Base-by-base conservation (phyloP, 345 rosid species). In the Carallia pectinifolia region DNA sequence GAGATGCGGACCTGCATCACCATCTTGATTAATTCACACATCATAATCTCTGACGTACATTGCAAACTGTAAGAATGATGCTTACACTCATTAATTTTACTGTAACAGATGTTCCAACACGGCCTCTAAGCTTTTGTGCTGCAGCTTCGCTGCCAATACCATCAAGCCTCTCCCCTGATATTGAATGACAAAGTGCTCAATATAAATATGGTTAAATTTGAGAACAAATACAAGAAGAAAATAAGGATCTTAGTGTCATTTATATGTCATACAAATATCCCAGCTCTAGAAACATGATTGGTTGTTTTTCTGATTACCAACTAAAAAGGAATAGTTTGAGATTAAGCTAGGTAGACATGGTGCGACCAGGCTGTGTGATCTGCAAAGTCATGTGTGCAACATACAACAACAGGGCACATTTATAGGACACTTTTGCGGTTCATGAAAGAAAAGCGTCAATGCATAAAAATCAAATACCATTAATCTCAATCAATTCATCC, bases 111-210 rank as follows among this genome's bases (percentile, higher is more conserved):
- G 98, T 90, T 74, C 97, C 98, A 39, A 81, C 93, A 58, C 75
- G 76, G 66, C 98, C 98, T 81, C 98, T 89, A 60, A 93, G 97
- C 80, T 83, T 93, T 78, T 73, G 87, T 4, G 98, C 97, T 54
- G 95, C 98, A 47, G 81, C 83, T 86, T 93, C 98, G 65, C 98
- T 82, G 50, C 70, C 88, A 50, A 86, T 18, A 44, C 92, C 96
- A 76, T 83, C 86, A 64, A 93, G 79, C 69, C 69, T 85, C 81
- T 93, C 86, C 55, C 97, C 98, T 93, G 80, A 68, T 67, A 60
- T 61, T 40, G 39, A 72, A 81, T 31, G 17, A 36, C 71, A 62
- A 37, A 69, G 67, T 38, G 61, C 10, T 37, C 8, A 6, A 30
- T 53, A 61, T 68, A 61, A 47, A 44, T 47, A 60, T 37, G 5